Evolutionary conservation across 306 rosid species (phyloP).

Genomic region (Astragalus membranaceus): DNA sequence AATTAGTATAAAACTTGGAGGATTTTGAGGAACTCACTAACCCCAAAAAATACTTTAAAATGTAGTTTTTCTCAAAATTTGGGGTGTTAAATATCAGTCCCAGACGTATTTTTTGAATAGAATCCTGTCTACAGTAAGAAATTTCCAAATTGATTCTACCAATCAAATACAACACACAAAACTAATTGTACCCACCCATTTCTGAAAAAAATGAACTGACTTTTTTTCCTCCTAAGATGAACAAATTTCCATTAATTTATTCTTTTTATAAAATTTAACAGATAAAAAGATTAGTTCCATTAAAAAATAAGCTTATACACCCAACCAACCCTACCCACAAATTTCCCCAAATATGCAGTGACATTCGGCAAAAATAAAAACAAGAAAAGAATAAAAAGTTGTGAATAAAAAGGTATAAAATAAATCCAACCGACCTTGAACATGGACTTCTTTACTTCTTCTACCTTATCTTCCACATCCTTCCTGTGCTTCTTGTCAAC

Average conservation of each 20-base stretch:
- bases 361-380: neutral
- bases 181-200: neutral
- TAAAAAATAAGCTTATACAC: neutral
- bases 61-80: neutral
- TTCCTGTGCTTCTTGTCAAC: conserved; percentile 73
- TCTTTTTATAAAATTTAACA: neutral
- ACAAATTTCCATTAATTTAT: neutral
- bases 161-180: neutral
- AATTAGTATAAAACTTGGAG: neutral
- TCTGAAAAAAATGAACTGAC: neutral
- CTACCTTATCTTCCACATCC: conserved; percentile 82
- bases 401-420: conserved; percentile 10
- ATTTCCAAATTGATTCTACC: neutral
- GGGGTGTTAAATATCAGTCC: neutral
- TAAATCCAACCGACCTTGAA: conserved; percentile 85
- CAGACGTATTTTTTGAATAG: neutral
- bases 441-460: conserved; percentile 78
- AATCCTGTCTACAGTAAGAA: neutral
- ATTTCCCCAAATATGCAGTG: neutral
- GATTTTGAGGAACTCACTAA: neutral
- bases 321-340: neutral
- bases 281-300: too few species aligned
- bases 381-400: neutral
- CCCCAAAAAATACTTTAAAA: neutral
- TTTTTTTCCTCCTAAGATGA: neutral